These are phyloP conservation scores for Zygotorulaspora danielsina DNA, from an alignment of 805 yeast genomes.

Conservation along the genomic window DNA sequence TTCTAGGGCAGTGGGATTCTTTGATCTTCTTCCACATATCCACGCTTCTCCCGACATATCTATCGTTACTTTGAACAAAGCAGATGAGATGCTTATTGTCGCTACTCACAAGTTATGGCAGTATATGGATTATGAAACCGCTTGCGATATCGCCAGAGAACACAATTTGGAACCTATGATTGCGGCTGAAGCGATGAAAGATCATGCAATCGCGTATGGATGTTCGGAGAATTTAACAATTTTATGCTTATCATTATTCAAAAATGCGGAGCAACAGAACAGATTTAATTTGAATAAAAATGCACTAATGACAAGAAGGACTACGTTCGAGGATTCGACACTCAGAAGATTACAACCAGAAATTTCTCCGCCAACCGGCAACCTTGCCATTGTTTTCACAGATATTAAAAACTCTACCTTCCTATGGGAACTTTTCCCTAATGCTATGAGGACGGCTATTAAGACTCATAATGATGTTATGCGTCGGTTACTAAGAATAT, in stretches of 20 bases:
- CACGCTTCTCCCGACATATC: conserved; percentile 82
- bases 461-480: conserved; percentile 89
- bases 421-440: conserved; percentile 89
- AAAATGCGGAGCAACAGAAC: conserved; percentile 37
- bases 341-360: conserved; percentile 83
- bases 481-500: conserved; percentile 87
- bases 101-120: conserved; percentile 89
- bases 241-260: conserved; percentile 68
- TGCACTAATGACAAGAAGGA: conserved; percentile 45
- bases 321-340: conserved; percentile 66
- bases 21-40: conserved; percentile 78
- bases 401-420: conserved; percentile 93
- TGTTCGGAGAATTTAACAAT: conserved; percentile 74
- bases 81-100: conserved; percentile 80
- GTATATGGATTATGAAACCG: conserved; percentile 71
- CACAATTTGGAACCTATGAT: conserved; percentile 77
- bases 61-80: conserved; percentile 52
- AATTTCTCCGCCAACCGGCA: conserved; percentile 92
- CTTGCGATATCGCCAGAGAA: conserved; percentile 84
- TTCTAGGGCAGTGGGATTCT: conserved; percentile 90
- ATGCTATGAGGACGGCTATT: conserved; percentile 95
- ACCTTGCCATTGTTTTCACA: conserved; percentile 91
- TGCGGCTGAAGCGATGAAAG: conserved; percentile 91
- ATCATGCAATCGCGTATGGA: conserved; percentile 91
- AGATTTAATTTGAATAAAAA: conserved; percentile 36